Base-by-base conservation (phyloP, 2,329 filamentous ascomycete genomes). In the Sclerotinia subarctica region DNA sequence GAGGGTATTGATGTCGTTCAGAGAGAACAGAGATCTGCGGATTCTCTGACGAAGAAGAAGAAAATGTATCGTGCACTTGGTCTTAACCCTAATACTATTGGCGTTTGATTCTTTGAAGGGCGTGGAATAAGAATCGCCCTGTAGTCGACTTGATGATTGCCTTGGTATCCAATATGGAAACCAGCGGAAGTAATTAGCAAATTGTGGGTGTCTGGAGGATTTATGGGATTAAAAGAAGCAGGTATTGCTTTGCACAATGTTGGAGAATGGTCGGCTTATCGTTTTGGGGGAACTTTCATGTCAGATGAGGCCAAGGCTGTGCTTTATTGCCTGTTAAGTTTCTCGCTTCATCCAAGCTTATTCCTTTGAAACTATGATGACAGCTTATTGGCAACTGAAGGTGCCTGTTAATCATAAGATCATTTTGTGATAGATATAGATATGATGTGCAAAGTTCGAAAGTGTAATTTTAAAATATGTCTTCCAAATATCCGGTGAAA, bases 1-100 rank as follows among this genome's bases (percentile, higher is more conserved):
- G n/a, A 3, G 3, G 6, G 24, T 5, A 7, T 19, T 13, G 4
- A 21, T 5, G 15, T 13, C 2, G 2, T 11, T 32, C 21, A 2
- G 15, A 24, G 19, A 24, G 11, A 62, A 5, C 21, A 19, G 24
- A 51, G 21, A 2, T 21, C 46, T 38, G n/a, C 15, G 4, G n/a
- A 19, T 51, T 2, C n/a, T 38, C 5, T 51, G 13, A 51, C 5
- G 8, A 62, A 62, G 29, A 15, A 62, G 32, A 35, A 51, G n/a
- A 51, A 62, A 26, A 51, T 62, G 59, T 62, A 51, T 51, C 46
- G 46, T 21, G 59, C 46, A 7, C 59, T 62, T 13, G 59, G 59
- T 0, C 26, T 62, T 6, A 62, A 62, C 2, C 59, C 46, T 8
- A 5, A 3, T 19, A n/a, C 21, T 4, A 13, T 8, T 26, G n/a